Conservation (phyloP, 2,329 filamentous ascomycete genomes). For the Fusarium nurragi region DNA sequence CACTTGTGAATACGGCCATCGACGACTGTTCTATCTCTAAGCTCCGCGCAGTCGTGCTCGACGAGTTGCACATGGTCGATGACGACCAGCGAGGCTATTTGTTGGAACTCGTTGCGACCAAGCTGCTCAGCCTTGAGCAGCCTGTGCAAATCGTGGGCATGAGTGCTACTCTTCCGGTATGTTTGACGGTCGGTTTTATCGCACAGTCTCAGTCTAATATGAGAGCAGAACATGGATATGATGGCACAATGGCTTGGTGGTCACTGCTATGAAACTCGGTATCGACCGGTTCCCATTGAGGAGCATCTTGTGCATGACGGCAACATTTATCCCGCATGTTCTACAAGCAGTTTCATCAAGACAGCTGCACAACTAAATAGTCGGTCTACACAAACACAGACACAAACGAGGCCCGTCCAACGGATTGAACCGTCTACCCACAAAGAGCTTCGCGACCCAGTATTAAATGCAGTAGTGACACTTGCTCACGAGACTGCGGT, state of each 20-base stretch:
- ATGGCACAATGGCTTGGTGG: constrained; percentile 76
- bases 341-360: constrained; percentile 65
- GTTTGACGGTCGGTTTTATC: constrained; percentile 32
- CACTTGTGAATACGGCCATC: constrained; percentile 76
- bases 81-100: constrained; percentile 80
- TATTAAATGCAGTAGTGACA: constrained; percentile 75
- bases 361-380: constrained; percentile 62
- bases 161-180: constrained; percentile 79
- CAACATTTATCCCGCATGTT: constrained; percentile 68
- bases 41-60: constrained; percentile 74
- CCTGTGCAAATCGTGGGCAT: constrained; percentile 78
- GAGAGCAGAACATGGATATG: constrained; percentile 70
- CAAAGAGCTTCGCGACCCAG: constrained; percentile 70
- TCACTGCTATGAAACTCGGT: constrained; percentile 76
- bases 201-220: constrained; percentile 2
- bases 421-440: constrained; percentile 65
- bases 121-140: constrained; percentile 74
- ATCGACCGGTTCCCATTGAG: constrained; percentile 78
- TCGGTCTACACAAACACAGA: constrained; percentile 46
- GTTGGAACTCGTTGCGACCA: constrained; percentile 77
- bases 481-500: constrained; percentile 74
- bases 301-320: constrained; percentile 79
- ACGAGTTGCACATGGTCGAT: constrained; percentile 85
- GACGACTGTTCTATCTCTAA: constrained; percentile 73
- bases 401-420: constrained; percentile 54